Percentiles rank a stretch among this genome's conserved stretches.
Evolutionary conservation across 371 early-diverging fungal genomes (phyloP).

Genomic region (Coemansia sp.): DNA sequence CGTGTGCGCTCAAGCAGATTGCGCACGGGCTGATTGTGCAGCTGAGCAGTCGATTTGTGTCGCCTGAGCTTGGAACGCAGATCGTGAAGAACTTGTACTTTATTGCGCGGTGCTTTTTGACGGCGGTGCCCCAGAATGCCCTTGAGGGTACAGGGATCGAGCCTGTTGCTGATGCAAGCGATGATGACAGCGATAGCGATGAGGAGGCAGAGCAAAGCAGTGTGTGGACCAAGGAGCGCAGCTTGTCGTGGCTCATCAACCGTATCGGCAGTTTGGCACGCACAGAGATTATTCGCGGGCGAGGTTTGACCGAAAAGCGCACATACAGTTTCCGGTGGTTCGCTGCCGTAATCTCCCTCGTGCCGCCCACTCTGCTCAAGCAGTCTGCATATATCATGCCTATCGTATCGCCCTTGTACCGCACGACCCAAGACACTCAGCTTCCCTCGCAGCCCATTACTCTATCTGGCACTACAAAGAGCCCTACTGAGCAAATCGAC

Average conservation of each 20-base stretch:
- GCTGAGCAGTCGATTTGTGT: constrained; percentile 66
- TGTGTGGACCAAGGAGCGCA: constrained; percentile 21
- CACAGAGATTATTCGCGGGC: constrained; percentile 49
- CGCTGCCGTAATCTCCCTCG: constrained; percentile 77
- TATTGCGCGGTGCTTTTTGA: constrained; percentile 72
- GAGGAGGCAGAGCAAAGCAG: constrained; percentile 44
- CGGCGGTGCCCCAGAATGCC: constrained; percentile 39
- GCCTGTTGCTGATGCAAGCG: constrained; percentile 45
- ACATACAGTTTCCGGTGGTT: constrained; percentile 82
- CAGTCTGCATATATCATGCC: constrained; percentile 62
- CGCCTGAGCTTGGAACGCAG: constrained; percentile 81
- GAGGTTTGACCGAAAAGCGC: constrained; percentile 55
- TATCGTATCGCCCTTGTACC: constrained; percentile 77
- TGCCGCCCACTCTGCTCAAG: constrained; percentile 59
- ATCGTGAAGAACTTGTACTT: constrained; percentile 92
- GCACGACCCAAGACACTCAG: constrained; percentile 67
- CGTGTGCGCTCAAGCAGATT: constrained; percentile 56
- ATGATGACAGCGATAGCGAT: constrained; percentile 46
- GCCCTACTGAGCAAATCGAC: constrained; percentile 61
- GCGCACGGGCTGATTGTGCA: constrained; percentile 68
- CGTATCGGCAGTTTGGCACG: constrained; percentile 33
- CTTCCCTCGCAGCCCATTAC: constrained; percentile 6
- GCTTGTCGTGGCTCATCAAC: constrained; percentile 49
- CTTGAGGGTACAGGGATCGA: not conserved
- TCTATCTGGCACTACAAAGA: constrained; percentile 13